phyloP scores from a whole-genome alignment of 371 early-diverging fungal species.

The Parasitella parasitica region DNA sequence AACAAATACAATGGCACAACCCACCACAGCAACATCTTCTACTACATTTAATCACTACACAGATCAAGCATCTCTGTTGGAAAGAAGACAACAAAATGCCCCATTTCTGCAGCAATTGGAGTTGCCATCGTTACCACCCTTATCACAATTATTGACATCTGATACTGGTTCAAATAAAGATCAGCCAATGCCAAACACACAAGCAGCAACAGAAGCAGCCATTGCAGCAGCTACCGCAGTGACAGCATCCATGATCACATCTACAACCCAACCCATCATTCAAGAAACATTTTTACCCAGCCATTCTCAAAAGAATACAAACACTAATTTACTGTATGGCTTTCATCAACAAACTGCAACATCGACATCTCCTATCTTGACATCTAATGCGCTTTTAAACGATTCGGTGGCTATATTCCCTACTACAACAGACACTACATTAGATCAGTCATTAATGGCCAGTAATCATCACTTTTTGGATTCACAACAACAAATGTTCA shows the following conservation, averaged over 20 bases:
- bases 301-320: not conserved
- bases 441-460: not conserved
- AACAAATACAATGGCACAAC: not conserved
- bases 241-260: conserved; percentile 12
- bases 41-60: not conserved
- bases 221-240: conserved; percentile 10
- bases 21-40: not conserved
- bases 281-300: conserved; percentile 18
- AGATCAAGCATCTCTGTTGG: conserved; percentile 19
- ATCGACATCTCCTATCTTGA: not conserved
- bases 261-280: conserved; percentile 16
- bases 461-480: not conserved
- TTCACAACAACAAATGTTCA: conserved; percentile 6
- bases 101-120: conserved; percentile 34
- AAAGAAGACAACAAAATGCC: conserved; percentile 37
- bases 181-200: not conserved
- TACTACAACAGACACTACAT: not conserved
- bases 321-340: not conserved
- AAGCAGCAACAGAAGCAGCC: conserved; percentile 8
- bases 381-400: not conserved
- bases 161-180: not conserved
- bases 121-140: conserved; percentile 34
- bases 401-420: not conserved
- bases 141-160: conserved; percentile 31
- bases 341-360: not conserved